Evolutionary conservation across 495 filamentous ascomycete species (phyloP), one percentile per base, ranked within the genome.

Genomic region (Oleoguttula mirabilis): DNA sequence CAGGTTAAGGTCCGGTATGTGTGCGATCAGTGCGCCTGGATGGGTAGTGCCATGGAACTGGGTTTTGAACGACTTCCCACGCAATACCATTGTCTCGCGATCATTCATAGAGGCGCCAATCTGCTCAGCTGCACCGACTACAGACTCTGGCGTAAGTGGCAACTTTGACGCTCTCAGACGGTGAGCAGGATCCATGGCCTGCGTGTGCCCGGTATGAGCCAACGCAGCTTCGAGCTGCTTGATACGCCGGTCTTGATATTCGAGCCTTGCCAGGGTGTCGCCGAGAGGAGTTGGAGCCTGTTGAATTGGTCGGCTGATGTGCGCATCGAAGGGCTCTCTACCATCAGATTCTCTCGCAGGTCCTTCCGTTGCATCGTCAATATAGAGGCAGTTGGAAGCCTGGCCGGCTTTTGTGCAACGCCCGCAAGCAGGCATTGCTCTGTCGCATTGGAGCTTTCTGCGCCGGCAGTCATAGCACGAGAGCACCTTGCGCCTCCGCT

Each of bases 381-480:
- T 15, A 17, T 55, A 55, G 15, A 42, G 23, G 38, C 52, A 55
- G 15, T 31, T 44, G 4, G 39, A 14, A 5, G 49, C 44, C 38
- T 46, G 44, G 19, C 52, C 52, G 19, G 36, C 37, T 21, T 49
- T 52, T 4, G 41, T 52, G 21, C 52, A 55, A 11, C 52, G 39
- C 19, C 37, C 35, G 30, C 52, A 55, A 2, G 49, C 45, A 14
- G 52, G 52, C 37, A 42, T 32, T 14, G 34, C 45, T 11, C 52
- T 44, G 43, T 55, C 52, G 37, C 52, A 55, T 43, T 52, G 48
- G 16, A 55, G 41, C 30, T 55, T 55, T 12, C 52, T 30, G 3
- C 52, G 39, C 10, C 52, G 27, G 28, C 52, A 55, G 22, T 55
- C 52, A 17, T 41, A 46, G 28, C 52, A 55, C 4, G 52, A 55